phyloP scores from a whole-genome alignment of 2,329 filamentous ascomycete species.

The Colletotrichum godetiae region DNA sequence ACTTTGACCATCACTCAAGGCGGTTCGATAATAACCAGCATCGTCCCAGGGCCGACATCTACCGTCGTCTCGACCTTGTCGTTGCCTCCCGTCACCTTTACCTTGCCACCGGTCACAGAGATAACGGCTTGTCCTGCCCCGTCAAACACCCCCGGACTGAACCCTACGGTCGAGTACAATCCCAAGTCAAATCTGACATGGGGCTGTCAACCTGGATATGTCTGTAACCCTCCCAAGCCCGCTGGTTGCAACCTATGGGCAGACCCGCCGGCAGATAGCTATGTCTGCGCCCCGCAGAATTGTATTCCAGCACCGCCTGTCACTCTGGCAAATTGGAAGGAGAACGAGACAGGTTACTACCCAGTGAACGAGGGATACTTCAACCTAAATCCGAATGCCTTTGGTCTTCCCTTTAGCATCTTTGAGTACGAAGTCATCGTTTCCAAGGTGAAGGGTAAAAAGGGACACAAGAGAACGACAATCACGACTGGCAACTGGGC shows the following conservation, averaged over 20 bases:
- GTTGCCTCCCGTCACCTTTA: conserved; percentile 42
- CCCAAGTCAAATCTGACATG: conserved; percentile 58
- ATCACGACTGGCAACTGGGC: conserved; percentile 67
- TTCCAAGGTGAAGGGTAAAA: conserved; percentile 46
- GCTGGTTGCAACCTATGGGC: conserved; percentile 63
- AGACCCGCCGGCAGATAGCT: conserved; percentile 56
- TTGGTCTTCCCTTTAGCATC: conserved; percentile 72
- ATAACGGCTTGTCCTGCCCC: conserved; percentile 57
- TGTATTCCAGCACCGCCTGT: conserved; percentile 57
- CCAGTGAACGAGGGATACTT: conserved; percentile 69
- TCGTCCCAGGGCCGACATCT: conserved; percentile 39
- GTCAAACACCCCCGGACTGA: conserved; percentile 46
- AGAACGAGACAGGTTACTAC: conserved; percentile 61
- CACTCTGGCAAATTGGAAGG: conserved; percentile 53
- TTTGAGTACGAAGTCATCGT: conserved; percentile 60
- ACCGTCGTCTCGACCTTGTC: conserved; percentile 37
- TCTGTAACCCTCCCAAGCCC: conserved; percentile 65
- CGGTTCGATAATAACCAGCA: conserved; percentile 44
- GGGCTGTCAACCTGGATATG: conserved; percentile 63
- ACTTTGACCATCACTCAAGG: conserved; percentile 46
- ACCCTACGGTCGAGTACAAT: conserved; percentile 41
- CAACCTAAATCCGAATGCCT: conserved; percentile 70
- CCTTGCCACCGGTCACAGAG: conserved; percentile 38
- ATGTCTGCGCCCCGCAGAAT: conserved; percentile 56
- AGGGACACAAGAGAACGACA: conserved; percentile 52